Conservation (phyloP, 148 eudicot species). For the Spergularia bocconei region DNA sequence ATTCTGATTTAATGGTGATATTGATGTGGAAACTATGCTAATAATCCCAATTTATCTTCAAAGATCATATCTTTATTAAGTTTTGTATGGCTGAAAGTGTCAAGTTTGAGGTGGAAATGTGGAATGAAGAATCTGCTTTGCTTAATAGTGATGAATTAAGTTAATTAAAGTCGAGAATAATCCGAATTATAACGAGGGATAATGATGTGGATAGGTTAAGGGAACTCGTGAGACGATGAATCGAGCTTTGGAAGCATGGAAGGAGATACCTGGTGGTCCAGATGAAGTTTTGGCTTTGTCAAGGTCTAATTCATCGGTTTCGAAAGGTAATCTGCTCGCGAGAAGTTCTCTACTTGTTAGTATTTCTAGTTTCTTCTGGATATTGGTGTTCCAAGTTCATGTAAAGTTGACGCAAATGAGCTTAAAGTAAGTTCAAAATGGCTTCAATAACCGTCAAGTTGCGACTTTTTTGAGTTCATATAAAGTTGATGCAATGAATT, state of each 20-base stretch:
- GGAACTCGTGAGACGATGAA: slow-evolving; percentile 71
- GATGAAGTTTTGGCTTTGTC: slow-evolving; percentile 31
- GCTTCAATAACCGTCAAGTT: too few species aligned
- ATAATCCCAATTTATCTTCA: not conserved
- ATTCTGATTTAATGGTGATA: not conserved
- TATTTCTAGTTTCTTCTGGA: not conserved
- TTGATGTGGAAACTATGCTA: slow-evolving; percentile 4
- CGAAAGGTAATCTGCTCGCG: slow-evolving; percentile 41
- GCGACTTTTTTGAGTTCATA: too few species aligned
- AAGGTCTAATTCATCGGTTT: slow-evolving; percentile 34
- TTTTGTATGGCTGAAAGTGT: not conserved
- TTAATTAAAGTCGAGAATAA: not conserved
- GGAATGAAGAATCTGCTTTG: not conserved
- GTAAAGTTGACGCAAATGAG: not conserved
- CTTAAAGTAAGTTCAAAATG: too few species aligned
- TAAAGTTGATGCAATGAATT: too few species aligned
- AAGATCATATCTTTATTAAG: not conserved
- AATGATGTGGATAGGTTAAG: slow-evolving; percentile 50
- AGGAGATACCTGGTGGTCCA: slow-evolving; percentile 42
- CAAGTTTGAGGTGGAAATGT: not conserved
- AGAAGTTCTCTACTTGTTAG: not conserved
- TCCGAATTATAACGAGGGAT: not conserved
- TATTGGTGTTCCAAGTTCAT: not conserved
- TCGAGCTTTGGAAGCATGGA: slow-evolving; percentile 65
- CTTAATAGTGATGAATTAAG: not conserved